These are phyloP conservation scores for Lepidium didymum DNA, from an alignment of 345 rosid species.

Conservation along the genomic window DNA sequence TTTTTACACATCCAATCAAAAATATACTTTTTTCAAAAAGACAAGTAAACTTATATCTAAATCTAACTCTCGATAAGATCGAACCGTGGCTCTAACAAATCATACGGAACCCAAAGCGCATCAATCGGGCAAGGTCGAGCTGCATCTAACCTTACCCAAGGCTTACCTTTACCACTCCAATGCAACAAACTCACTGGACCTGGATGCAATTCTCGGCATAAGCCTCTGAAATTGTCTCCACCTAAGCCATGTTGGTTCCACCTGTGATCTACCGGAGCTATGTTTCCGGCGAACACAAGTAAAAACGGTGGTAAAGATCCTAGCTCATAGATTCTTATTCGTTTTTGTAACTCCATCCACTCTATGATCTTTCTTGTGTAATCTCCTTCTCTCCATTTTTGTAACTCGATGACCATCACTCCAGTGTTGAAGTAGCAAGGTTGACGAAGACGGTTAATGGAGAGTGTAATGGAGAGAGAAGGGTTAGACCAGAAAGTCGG, in stretches of 20 bases:
- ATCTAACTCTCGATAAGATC: slow-evolving; percentile 32
- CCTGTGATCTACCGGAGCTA: slow-evolving; percentile 64
- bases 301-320: slow-evolving; percentile 81
- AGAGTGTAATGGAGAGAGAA: slow-evolving; percentile 53
- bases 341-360: slow-evolving; percentile 90
- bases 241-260: slow-evolving; percentile 93
- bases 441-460: slow-evolving; percentile 42
- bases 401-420: slow-evolving; percentile 78
- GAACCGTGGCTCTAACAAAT: slow-evolving; percentile 39
- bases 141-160: slow-evolving; percentile 51
- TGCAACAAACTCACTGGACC: slow-evolving; percentile 63
- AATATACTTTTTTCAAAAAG: neutral
- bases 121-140: slow-evolving; percentile 54
- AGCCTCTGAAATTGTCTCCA: slow-evolving; percentile 49
- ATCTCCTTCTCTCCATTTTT: slow-evolving; percentile 60
- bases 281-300: slow-evolving; percentile 70
- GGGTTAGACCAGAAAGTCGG: slow-evolving; percentile 82
- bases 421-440: slow-evolving; percentile 89
- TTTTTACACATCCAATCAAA: slow-evolving; percentile 12
- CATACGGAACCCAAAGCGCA: slow-evolving; percentile 53
- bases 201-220: slow-evolving; percentile 52
- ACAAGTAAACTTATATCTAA: neutral
- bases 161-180: slow-evolving; percentile 77
- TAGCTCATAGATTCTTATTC: slow-evolving; percentile 75
- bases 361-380: slow-evolving; percentile 66